phyloP scores from a whole-genome alignment of 1,284 basidiomycete genomes.

The Xanthoconium separans region DNA sequence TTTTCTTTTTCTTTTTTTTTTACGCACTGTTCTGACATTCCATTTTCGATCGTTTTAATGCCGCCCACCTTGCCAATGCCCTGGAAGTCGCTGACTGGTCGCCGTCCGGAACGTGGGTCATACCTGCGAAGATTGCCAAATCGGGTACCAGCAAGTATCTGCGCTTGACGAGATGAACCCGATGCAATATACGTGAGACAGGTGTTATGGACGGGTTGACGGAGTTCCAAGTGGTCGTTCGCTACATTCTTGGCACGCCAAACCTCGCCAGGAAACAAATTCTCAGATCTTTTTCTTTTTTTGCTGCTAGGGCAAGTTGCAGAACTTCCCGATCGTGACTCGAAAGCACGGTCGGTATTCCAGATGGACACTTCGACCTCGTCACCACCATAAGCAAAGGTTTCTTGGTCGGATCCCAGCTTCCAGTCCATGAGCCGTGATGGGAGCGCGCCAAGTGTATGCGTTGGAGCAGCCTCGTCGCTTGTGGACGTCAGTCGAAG shows the following conservation, averaged over 20 bases:
- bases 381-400: conserved; percentile 83
- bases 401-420: conserved; percentile 49
- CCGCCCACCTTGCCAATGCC: conserved; percentile 65
- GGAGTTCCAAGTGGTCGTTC: conserved; percentile 75
- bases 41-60: conserved; percentile 60
- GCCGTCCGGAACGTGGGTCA: conserved; percentile 72
- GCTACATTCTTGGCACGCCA: conserved; percentile 84
- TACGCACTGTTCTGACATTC: conserved; percentile 68
- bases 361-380: conserved; percentile 87
- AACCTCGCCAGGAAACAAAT: conserved; percentile 66
- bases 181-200: conserved; percentile 58
- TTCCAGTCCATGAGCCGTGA: conserved; percentile 66
- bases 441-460: conserved; percentile 48
- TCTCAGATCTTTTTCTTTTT: conserved; percentile 70
- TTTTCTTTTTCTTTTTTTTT: not conserved
- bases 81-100: conserved; percentile 70
- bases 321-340: conserved; percentile 16
- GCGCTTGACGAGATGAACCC: conserved; percentile 39
- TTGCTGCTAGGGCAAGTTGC: conserved; percentile 33
- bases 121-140: conserved; percentile 78
- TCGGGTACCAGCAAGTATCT: conserved; percentile 74
- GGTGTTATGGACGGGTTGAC: conserved; percentile 80
- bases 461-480: conserved; percentile 29
- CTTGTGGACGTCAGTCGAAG: conserved; percentile 47
- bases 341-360: conserved; percentile 73